These are phyloP conservation scores for Mitragyna speciosa DNA, from an alignment of 257 asterid species.

Conservation along the genomic window DNA sequence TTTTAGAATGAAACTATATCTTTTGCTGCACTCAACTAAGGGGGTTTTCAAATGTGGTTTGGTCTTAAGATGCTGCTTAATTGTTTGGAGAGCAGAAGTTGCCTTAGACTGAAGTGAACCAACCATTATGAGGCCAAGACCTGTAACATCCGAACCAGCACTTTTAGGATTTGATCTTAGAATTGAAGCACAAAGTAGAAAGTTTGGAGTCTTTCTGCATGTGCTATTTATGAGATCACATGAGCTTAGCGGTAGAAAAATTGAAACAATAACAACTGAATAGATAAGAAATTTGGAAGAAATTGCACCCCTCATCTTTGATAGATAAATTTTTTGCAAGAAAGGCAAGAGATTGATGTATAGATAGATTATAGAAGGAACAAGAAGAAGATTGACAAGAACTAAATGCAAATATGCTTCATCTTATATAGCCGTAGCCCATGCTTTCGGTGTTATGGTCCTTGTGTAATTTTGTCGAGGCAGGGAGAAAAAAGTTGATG, in stretches of 20 bases:
- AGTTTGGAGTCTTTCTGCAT: constrained; percentile 6
- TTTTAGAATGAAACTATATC: constrained; percentile 10
- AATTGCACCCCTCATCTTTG: not conserved
- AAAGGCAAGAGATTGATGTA: not conserved
- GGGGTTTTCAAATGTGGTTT: constrained; percentile 7
- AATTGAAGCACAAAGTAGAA: not conserved
- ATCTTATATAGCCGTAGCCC: not conserved
- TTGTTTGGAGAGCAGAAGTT: not conserved
- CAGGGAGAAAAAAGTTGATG: no score
- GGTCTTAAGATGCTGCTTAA: not conserved
- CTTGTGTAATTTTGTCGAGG: no score
- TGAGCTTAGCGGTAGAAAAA: not conserved
- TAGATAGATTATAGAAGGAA: not conserved
- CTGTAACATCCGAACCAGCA: not conserved
- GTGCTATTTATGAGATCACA: not conserved
- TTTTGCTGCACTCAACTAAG: not conserved
- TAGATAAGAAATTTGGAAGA: not conserved
- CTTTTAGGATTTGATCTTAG: not conserved
- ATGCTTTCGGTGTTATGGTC: not conserved
- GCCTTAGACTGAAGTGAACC: constrained; percentile 4
- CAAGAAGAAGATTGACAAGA: not conserved
- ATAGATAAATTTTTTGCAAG: not conserved
- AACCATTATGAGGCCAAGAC: constrained; percentile 21
- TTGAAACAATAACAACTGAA: not conserved
- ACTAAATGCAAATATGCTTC: not conserved